These are phyloP conservation scores for Magnaporthiopsis incrustans DNA, from an alignment of 2,329 filamentous ascomycete genomes.

Conservation along the genomic window DNA sequence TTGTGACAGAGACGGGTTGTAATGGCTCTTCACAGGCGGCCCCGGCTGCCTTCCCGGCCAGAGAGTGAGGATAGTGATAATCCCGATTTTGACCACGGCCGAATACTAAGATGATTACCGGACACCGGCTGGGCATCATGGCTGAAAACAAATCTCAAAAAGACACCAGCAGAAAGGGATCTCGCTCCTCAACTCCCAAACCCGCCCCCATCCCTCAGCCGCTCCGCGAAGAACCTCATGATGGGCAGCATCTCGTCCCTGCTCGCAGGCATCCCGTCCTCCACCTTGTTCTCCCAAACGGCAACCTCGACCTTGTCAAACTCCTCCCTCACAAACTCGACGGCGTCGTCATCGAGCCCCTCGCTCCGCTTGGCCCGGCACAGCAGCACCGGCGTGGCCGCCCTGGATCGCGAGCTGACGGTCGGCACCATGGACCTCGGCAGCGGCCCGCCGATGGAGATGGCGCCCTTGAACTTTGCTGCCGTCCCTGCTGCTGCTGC, in stretches of 20 bases:
- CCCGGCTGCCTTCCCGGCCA: too few species aligned
- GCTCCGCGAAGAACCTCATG: conserved; percentile 73
- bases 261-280: conserved; percentile 75
- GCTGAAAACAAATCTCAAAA: too few species aligned
- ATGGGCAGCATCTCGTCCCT: conserved; percentile 83
- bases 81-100: too few species aligned
- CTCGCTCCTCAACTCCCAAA: not conserved
- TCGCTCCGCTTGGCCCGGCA: conserved; percentile 45
- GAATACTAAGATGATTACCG: too few species aligned
- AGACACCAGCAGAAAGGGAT: too few species aligned
- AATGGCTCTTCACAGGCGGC: too few species aligned
- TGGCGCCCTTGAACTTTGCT: conserved; percentile 35
- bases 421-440: conserved; percentile 45
- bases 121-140: too few species aligned
- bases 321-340: conserved; percentile 54
- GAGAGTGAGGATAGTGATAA: too few species aligned
- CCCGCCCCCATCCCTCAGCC: conserved; percentile 32
- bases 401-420: conserved; percentile 40
- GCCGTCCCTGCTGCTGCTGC: not conserved
- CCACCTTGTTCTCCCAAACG: conserved; percentile 57
- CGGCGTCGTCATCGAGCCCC: conserved; percentile 47
- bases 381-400: conserved; percentile 55
- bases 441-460: conserved; percentile 44
- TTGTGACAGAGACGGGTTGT: too few species aligned
- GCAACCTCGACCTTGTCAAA: conserved; percentile 62